Evolutionary conservation across 1,284 basidiomycete genomes (phyloP), one percentile per base, ranked within the genome.

Genomic region (Laetiporus sulphureus): DNA sequence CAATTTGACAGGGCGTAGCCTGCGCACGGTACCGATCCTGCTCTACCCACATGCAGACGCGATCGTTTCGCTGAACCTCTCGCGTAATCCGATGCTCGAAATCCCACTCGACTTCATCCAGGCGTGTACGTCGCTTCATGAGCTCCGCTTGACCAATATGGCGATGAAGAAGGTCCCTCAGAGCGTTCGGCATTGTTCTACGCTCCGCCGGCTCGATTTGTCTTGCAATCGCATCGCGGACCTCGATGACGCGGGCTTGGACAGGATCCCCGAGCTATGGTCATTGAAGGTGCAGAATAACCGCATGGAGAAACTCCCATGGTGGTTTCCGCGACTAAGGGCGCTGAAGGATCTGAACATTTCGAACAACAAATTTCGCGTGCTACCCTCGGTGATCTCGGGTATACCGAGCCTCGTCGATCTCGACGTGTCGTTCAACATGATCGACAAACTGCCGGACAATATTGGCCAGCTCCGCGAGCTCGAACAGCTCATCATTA

Each of bases 21-120:
- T 99, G 12, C 86, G 90, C 46, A 90, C 93, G 20, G 88, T 99
- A 35, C 96, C 96, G 2, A 85, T 96, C 52, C 73, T 85, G 48
- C 72, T 98, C 4, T 92, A 99, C 62, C 74, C 81, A 45, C 83
- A 92, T 51, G 92, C 94, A 2, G 81, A 90, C 54, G 79, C 79
- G 38, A 93, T 99, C 56, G 72, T 90, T 52, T 84, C 77, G 38
- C 82, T 99, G 45, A 91, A 92, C 53, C 75, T 99, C 6, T 95
- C 93, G 2, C 81, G 88, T 45, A 99, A 99, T 59, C 93, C 95
- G 1, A 92, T 96, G 77, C 79, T 94, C 41, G 95, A 99, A 61
- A 83, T 99, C 27, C 96, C 96, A 0, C 79, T 91, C 37, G 96
- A 99, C 65, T 99, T 99, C 60, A 86, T 97, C 39, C 91, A 98